phyloP scores from a whole-genome alignment of 176 grass and related monocot genomes.

The Phoenix roebelenii region DNA sequence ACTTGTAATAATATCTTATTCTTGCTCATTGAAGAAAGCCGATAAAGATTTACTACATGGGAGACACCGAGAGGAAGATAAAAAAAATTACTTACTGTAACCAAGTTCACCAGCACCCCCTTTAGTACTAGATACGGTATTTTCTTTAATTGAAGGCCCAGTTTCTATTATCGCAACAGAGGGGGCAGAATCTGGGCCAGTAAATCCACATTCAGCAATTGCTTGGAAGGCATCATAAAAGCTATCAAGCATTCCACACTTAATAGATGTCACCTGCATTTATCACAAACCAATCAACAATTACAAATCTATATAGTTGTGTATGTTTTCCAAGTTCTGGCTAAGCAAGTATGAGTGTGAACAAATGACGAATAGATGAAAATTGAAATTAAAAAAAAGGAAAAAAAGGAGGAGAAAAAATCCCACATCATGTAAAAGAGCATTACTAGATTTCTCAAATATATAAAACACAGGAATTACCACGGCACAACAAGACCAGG shows the following conservation, averaged over 20 bases:
- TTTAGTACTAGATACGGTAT: conserved; percentile 19
- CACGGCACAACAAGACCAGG: too few species aligned
- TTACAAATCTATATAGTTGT: too few species aligned
- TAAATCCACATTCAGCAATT: conserved; percentile 44
- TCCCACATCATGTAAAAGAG: too few species aligned
- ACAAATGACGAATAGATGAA: too few species aligned
- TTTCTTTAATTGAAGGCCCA: conserved; percentile 44
- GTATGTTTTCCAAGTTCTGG: too few species aligned
- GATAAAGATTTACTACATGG: background rate
- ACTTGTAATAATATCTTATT: too few species aligned
- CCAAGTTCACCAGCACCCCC: conserved; percentile 8
- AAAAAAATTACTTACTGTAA: conserved; percentile 9
- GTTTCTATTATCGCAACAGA: conserved; percentile 72
- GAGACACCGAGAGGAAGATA: background rate
- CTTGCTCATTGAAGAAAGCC: background rate
- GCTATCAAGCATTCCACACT: conserved; percentile 64
- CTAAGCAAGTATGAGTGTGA: too few species aligned
- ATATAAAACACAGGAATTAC: too few species aligned
- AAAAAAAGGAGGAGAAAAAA: too few species aligned
- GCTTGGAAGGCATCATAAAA: conserved; percentile 68
- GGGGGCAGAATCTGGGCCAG: conserved; percentile 32
- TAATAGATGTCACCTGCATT: conserved; percentile 73
- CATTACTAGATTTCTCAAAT: too few species aligned
- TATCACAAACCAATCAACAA: background rate
- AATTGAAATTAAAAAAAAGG: too few species aligned